phyloP scores from a whole-genome alignment of 1,284 basidiomycete genomes.

The Vanrija humicola region DNA sequence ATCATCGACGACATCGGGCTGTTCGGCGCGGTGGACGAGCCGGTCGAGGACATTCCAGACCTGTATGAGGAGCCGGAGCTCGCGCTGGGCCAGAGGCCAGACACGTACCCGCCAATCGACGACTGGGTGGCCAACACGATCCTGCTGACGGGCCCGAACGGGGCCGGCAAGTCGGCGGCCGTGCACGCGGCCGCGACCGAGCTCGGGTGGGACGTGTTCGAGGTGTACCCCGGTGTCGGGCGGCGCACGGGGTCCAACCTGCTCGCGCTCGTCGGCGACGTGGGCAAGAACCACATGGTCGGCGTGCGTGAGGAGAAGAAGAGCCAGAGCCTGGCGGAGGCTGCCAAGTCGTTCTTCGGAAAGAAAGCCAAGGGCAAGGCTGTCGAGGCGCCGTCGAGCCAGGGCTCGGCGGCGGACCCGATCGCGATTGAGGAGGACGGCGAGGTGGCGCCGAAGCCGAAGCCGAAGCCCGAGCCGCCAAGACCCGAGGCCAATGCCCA shows the following conservation, averaged over 20 bases:
- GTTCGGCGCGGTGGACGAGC: slow-evolving; percentile 26
- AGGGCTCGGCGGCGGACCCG: slow-evolving; percentile 27
- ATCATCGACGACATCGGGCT: slow-evolving; percentile 48
- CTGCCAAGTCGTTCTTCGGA: slow-evolving; percentile 6
- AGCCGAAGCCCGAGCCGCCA: background rate
- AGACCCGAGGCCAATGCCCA: background rate
- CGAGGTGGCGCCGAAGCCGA: no score
- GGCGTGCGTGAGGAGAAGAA: slow-evolving; percentile 7
- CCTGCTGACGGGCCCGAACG: slow-evolving; percentile 74
- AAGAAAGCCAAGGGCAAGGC: background rate
- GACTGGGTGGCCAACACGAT: slow-evolving; percentile 70
- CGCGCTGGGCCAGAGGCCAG: slow-evolving; percentile 18
- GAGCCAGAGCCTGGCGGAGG: slow-evolving; percentile 1
- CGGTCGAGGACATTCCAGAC: slow-evolving; percentile 23
- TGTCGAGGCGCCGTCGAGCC: slow-evolving; percentile 6
- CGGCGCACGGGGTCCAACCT: slow-evolving; percentile 76
- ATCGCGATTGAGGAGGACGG: slow-evolving; percentile 26
- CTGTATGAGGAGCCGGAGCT: slow-evolving; percentile 22
- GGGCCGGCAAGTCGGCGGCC: slow-evolving; percentile 86
- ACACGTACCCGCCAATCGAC: slow-evolving; percentile 29
- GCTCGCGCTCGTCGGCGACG: slow-evolving; percentile 79
- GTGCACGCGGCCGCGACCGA: slow-evolving; percentile 91
- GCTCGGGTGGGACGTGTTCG: slow-evolving; percentile 93
- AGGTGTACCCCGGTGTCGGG: slow-evolving; percentile 93
- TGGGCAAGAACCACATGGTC: slow-evolving; percentile 86